These are phyloP conservation scores for Skeletonema costatum DNA, from an alignment of 108 stramenopile species.

Conservation along the genomic window DNA sequence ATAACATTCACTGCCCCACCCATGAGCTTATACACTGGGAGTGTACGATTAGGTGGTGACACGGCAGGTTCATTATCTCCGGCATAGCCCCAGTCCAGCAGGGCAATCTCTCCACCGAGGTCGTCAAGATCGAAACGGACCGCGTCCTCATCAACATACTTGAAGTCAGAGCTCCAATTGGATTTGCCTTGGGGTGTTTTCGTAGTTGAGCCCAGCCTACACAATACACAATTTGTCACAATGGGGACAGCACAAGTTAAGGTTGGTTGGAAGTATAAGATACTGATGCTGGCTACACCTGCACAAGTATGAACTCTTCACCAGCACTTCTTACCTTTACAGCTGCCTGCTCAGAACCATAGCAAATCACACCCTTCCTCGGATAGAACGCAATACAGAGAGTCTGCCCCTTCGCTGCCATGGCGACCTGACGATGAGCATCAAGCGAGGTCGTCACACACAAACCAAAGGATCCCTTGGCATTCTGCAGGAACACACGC, in stretches of 20 bases:
- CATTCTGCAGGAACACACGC: constrained; percentile 55
- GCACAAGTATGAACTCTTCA: background rate
- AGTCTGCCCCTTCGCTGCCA: constrained; percentile 74
- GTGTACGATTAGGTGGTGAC: constrained; percentile 51
- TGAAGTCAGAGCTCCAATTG: constrained; percentile 4
- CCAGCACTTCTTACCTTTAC: constrained; percentile 40
- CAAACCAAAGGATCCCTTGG: constrained; percentile 73
- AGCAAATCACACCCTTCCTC: constrained; percentile 62
- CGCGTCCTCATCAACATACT: constrained; percentile 48
- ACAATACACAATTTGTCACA: background rate
- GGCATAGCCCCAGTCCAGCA: constrained; percentile 59
- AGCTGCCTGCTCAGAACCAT: constrained; percentile 75
- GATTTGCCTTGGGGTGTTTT: constrained; percentile 32
- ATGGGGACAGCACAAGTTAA: background rate
- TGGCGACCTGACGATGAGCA: constrained; percentile 63
- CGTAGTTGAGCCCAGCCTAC: constrained; percentile 57
- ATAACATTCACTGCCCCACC: constrained; percentile 45
- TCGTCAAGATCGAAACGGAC: constrained; percentile 73
- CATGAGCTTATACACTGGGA: constrained; percentile 50
- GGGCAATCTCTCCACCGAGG: constrained; percentile 60
- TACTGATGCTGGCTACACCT: background rate
- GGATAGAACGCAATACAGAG: constrained; percentile 74
- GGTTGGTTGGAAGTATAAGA: background rate
- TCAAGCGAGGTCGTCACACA: constrained; percentile 63
- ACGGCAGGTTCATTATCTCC: constrained; percentile 29